Evolutionary conservation across 2,329 filamentous ascomycete genomes (phyloP).

Genomic region (Esteya vermicola): DNA sequence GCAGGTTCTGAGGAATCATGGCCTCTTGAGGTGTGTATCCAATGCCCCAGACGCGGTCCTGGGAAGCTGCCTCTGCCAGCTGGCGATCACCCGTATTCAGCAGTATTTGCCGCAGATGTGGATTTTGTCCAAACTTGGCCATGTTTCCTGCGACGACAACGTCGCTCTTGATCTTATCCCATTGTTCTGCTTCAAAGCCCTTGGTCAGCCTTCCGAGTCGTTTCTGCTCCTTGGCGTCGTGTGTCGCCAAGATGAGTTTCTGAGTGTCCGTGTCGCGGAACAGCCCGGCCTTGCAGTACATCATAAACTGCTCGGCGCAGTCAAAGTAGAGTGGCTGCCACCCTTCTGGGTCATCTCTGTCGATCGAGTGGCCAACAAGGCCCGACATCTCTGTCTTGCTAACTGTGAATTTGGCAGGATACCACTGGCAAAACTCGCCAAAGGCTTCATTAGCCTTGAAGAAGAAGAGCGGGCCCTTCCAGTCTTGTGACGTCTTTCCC

Average conservation of each 20-base stretch:
- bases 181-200: conserved; percentile 3
- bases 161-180: conserved; percentile 21
- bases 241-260: conserved; percentile 1
- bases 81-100: conserved; percentile 43
- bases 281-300: conserved; percentile 8
- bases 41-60: conserved; percentile 52
- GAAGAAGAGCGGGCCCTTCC: no score
- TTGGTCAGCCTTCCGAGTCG: conserved; percentile 3
- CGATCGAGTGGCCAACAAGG: conserved; percentile 14
- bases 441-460: no score
- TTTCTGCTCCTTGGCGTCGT: conserved; percentile 8
- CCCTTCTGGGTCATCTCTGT: conserved; percentile 6
- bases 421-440: conserved; percentile 24
- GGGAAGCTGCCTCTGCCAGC: conserved; percentile 47
- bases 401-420: conserved; percentile 15
- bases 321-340: conserved; percentile 16
- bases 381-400: conserved; percentile 14
- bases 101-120: conserved; percentile 19
- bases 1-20: conserved; percentile 23
- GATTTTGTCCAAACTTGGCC: conserved; percentile 38
- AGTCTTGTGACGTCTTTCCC: no score
- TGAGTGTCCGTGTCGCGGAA: conserved; percentile 5
- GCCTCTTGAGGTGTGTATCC: conserved; percentile 41
- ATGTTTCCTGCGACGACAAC: conserved; percentile 42
- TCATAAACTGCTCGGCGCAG: conserved; percentile 13